Percentiles rank a stretch among this genome's conserved stretches.
Evolutionary conservation across 495 filamentous ascomycete genomes (phyloP).

Genomic region (Aspergillus panamensis): DNA sequence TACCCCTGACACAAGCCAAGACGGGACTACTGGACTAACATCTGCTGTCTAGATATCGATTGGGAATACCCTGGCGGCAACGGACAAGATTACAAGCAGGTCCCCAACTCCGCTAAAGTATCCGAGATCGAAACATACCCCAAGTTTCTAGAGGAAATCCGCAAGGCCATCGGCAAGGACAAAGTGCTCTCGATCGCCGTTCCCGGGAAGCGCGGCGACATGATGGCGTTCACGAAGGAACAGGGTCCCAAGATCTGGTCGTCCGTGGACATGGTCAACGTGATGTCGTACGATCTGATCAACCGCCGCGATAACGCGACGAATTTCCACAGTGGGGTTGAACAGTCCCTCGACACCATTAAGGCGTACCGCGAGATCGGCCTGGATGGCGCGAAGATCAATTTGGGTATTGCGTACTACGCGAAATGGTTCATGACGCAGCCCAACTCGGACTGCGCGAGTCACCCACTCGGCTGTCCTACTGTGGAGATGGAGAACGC

Average conservation of each 20-base stretch:
- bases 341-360: slow-evolving; percentile 51
- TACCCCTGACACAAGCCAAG: background rate
- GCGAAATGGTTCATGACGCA: slow-evolving; percentile 67
- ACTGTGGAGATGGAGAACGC: slow-evolving; percentile 60
- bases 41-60: slow-evolving; percentile 59
- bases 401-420: slow-evolving; percentile 74
- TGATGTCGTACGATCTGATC: slow-evolving; percentile 80
- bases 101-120: slow-evolving; percentile 57
- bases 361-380: slow-evolving; percentile 60
- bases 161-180: slow-evolving; percentile 53
- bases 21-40: too few species aligned
- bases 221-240: slow-evolving; percentile 67
- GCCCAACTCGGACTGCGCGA: slow-evolving; percentile 41
- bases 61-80: slow-evolving; percentile 84
- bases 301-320: slow-evolving; percentile 69
- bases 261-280: slow-evolving; percentile 69
- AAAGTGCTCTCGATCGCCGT: slow-evolving; percentile 69
- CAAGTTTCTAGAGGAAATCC: slow-evolving; percentile 56
- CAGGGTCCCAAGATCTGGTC: slow-evolving; percentile 60
- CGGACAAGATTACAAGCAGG: slow-evolving; percentile 67
- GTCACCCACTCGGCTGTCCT: slow-evolving; percentile 57
- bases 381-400: slow-evolving; percentile 53
- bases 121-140: slow-evolving; percentile 65
- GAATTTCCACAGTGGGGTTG: slow-evolving; percentile 61
- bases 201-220: slow-evolving; percentile 63